Percentiles rank a stretch among this genome's conserved stretches.
Evolutionary conservation across 352 stramenopile genomes (phyloP).

Genomic region (Phytophthora megakarya): DNA sequence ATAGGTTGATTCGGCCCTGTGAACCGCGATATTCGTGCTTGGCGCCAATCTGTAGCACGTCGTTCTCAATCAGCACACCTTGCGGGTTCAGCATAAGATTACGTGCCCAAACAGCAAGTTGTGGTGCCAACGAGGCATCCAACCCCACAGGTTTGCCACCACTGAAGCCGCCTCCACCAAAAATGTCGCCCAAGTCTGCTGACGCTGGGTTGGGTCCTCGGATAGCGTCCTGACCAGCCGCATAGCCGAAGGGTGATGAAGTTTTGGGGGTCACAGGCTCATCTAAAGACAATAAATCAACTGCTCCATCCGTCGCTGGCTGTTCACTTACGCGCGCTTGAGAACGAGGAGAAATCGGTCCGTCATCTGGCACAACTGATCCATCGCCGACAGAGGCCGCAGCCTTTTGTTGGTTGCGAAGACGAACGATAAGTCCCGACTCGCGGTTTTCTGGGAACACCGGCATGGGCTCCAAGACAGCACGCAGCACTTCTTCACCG

Average conservation of each 20-base stretch:
- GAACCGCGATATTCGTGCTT: conserved; percentile 96
- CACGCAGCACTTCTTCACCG: conserved; percentile 85
- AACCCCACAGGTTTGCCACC: conserved; percentile 37
- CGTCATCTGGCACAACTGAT: conserved; percentile 18
- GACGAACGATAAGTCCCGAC: conserved; percentile 66
- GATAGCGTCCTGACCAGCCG: conserved; percentile 39
- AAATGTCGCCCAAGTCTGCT: conserved; percentile 53
- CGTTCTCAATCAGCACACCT: conserved; percentile 92
- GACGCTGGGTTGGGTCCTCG: conserved; percentile 59
- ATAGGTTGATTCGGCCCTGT: conserved; percentile 94
- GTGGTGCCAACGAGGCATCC: conserved; percentile 48
- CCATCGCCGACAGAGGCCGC: conserved; percentile 24
- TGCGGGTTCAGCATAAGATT: conserved; percentile 91
- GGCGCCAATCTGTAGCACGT: conserved; percentile 93
- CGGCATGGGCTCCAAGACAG: conserved; percentile 97
- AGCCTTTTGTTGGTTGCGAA: conserved; percentile 76
- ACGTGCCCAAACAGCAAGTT: conserved; percentile 73
- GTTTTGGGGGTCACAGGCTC: conserved; percentile 36
- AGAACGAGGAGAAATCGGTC: conserved; percentile 18
- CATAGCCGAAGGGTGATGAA: conserved; percentile 21
- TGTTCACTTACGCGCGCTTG: conserved; percentile 17
- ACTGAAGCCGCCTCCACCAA: conserved; percentile 37
- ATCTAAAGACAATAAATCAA: conserved; percentile 61
- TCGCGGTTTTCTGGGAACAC: conserved; percentile 94
- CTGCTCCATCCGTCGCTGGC: conserved; percentile 17